A percentile compares a stretch with the other conserved stretches of the same genome.
phyloP scores from a whole-genome alignment of 2,329 filamentous ascomycete genomes.

The Pestalotiopsis sp. region DNA sequence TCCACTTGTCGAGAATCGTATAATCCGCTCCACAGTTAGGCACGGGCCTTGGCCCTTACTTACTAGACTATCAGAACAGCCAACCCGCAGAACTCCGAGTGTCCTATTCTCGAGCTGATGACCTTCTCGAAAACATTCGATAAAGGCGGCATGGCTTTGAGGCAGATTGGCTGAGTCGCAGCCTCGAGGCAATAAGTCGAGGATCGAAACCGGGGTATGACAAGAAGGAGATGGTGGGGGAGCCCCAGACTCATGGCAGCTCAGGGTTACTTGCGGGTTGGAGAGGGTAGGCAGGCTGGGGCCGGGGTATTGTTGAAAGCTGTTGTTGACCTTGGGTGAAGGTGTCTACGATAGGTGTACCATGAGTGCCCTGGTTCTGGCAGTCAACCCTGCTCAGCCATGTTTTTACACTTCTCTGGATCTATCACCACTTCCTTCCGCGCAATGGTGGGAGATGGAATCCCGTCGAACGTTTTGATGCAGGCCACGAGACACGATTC shows the following conservation, averaged over 20 bases:
- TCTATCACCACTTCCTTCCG: not conserved
- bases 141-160: not conserved
- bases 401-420: conserved; percentile 5
- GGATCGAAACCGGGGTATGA: not conserved
- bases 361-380: too few species aligned
- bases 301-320: not conserved
- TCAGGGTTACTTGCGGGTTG: not conserved
- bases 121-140: not conserved
- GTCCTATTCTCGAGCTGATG: not conserved
- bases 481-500: too few species aligned
- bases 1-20: not conserved
- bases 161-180: not conserved
- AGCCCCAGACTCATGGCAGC: not conserved
- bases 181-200: not conserved
- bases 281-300: not conserved
- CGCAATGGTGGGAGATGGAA: not conserved
- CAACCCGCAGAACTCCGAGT: not conserved
- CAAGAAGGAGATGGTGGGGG: not conserved
- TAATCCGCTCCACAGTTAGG: not conserved
- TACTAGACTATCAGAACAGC: not conserved
- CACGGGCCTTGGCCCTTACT: not conserved
- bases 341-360: too few species aligned
- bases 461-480: too few species aligned
- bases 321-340: too few species aligned
- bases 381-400: not conserved